Evolutionary conservation across 1,284 basidiomycete genomes (phyloP), one percentile per base, ranked within the genome.

Genomic region (Chalciporus sp.): DNA sequence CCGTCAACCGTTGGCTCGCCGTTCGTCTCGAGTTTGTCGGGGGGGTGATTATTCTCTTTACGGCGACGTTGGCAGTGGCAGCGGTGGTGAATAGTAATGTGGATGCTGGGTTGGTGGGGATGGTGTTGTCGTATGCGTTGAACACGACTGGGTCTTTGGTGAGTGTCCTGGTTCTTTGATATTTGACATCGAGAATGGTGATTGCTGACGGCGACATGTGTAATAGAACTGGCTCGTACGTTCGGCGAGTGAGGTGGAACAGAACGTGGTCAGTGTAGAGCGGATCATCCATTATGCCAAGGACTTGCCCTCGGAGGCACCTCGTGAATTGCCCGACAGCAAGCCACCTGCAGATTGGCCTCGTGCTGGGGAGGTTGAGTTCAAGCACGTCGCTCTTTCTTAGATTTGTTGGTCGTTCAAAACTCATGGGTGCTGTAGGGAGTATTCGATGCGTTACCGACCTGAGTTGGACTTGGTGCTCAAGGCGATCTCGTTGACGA

Each of bases 261-360:
- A 94, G 69, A 96, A 95, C 67, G 90, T 97, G 62, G 93, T 95
- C 58, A 94, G 92, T 59, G 90, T 92, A 8, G 92, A 93, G 70
- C 79, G 88, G 9, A 86, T 90, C 55, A 63, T 85, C 40, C 83
- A 88, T 58, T 87, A 96, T 66, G 86, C 88, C 27, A 72, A 67
- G 6, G 77, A 87, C n/a, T 73, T 95, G n/a, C 67, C 76, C 12
- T 76, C 87, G 0, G 94, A 96, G 70, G 91, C 90, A 3, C 85
- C 92, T 0, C 82, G 83, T 56, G 87, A 91, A 59, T 75, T 91
- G 9, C 80, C 84, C 0, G 86, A 86, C 19, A 76, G 72, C 20
- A 81, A 86, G 55, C 88, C 90, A 0, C 69, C 76, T 8, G 63
- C 70, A 1, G 67, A 70, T 3, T 98, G 95, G 95, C 95, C 95